phyloP scores from a whole-genome alignment of 805 yeast species.

The Suhomyces vadensis region DNA sequence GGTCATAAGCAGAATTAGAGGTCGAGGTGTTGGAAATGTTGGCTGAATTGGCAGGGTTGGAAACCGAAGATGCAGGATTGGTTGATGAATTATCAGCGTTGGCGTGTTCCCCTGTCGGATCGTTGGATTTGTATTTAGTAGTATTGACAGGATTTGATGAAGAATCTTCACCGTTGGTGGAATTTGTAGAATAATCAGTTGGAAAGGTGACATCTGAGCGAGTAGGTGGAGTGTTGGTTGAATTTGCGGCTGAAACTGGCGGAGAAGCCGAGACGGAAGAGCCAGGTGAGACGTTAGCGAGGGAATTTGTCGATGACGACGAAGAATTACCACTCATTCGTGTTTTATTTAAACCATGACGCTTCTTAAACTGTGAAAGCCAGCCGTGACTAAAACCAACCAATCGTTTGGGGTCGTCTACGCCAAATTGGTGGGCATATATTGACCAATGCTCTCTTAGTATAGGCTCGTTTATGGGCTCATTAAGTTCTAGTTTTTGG shows the following conservation, averaged over 20 bases:
- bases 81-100: conserved; percentile 7
- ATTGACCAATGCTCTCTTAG: conserved; percentile 57
- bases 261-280: conserved; percentile 9
- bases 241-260: conserved; percentile 16
- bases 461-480: conserved; percentile 55
- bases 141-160: neutral
- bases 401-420: conserved; percentile 58
- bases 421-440: conserved; percentile 56
- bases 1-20: conserved; percentile 18
- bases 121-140: neutral
- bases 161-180: neutral
- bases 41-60: conserved; percentile 10
- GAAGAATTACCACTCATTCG: conserved; percentile 24
- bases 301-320: conserved; percentile 1
- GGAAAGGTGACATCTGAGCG: conserved; percentile 6
- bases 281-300: neutral
- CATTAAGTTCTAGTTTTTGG: conserved; percentile 41
- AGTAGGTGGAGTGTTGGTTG: neutral
- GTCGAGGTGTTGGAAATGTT: conserved; percentile 8
- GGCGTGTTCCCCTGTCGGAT: neutral
- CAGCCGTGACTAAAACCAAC: conserved; percentile 62
- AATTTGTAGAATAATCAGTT: conserved; percentile 4
- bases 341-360: conserved; percentile 49
- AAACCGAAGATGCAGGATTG: conserved; percentile 4
- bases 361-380: conserved; percentile 59